Conservation (phyloP, 176 grass and related monocot species). For the Lolium perenne region DNA sequence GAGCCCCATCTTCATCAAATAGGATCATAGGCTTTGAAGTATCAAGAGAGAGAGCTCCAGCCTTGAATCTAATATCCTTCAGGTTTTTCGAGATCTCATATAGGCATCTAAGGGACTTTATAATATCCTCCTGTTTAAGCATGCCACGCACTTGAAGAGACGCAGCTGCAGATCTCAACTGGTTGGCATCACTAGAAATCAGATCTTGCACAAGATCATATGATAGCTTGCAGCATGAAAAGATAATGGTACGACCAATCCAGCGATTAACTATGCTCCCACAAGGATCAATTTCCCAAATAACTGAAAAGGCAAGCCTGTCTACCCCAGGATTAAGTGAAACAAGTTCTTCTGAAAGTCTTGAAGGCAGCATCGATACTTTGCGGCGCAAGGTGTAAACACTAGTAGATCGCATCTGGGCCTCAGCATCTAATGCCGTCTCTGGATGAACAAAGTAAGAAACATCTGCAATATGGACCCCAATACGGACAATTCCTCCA, state of each 20-base stretch:
- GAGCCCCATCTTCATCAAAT: constrained; percentile 84
- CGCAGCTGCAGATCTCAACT: constrained; percentile 46
- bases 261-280: constrained; percentile 84
- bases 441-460: constrained; percentile 89
- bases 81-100: constrained; percentile 73
- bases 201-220: constrained; percentile 82
- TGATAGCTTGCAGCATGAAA: constrained; percentile 90
- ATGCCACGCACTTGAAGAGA: constrained; percentile 66
- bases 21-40: constrained; percentile 81
- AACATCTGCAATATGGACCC: constrained; percentile 95
- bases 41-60: constrained; percentile 80
- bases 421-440: constrained; percentile 84
- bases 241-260: constrained; percentile 82
- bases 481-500: constrained; percentile 72
- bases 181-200: constrained; percentile 53
- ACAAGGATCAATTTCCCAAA: constrained; percentile 85
- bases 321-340: constrained; percentile 86
- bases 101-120: constrained; percentile 69
- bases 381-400: constrained; percentile 77
- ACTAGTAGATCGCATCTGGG: constrained; percentile 79
- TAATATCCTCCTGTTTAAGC: constrained; percentile 68
- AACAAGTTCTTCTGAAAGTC: constrained; percentile 71
- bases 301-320: constrained; percentile 87
- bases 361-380: constrained; percentile 82
- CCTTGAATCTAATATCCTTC: constrained; percentile 83